Evolutionary conservation across 1,284 basidiomycete species (phyloP), one percentile per base, ranked within the genome.

Genomic region (Rhizoctonia solani): DNA sequence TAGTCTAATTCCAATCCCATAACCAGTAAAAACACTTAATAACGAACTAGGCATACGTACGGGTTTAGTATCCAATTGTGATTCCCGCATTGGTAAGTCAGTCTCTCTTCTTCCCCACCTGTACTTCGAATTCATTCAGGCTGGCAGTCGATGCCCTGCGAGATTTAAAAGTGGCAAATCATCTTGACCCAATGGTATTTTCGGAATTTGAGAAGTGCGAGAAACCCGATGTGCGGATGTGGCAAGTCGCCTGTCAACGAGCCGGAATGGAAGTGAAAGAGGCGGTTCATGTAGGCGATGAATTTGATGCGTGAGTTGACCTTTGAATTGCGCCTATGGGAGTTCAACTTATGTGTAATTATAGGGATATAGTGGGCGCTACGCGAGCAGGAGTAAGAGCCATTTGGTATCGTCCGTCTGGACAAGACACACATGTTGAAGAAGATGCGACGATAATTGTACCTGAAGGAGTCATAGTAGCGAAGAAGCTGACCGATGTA

Each of bases 341-440:
- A 32, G 2, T n/a, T 50, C 19, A 32, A 49, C 58, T 50, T 16
- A 59, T 50, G 23, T 19, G 8, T 1, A 32, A 5, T 47, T 52
- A 11, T 71, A 91, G 89, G 58, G 89, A 92, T 72, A 90, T 87
- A 72, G 47, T 79, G n/a, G 89, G 88, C 5, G 88, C 89, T 0
- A 75, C 70, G 23, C 75, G 75, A 6, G 83, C 83, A 19, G 86
- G 86, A 2, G 23, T 61, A 50, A 23, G 34, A 21, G 29, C 58
- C 25, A 61, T 61, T 50, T 61, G 58, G 58, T 61, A 30, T 47
- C 47, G 58, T 9, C 58, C 58, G 4, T 14, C 44, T 14, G 58
- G 58, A 6, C 41, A 46, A 19, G 41, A 46, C 23, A 49, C 42
- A 21, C 44, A 61, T 29, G n/a, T 25, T 29, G 44, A 50, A 3